These are phyloP conservation scores for Closterium sp. DNA, from an alignment of 139 green algal genomes.

Conservation along the genomic window DNA sequence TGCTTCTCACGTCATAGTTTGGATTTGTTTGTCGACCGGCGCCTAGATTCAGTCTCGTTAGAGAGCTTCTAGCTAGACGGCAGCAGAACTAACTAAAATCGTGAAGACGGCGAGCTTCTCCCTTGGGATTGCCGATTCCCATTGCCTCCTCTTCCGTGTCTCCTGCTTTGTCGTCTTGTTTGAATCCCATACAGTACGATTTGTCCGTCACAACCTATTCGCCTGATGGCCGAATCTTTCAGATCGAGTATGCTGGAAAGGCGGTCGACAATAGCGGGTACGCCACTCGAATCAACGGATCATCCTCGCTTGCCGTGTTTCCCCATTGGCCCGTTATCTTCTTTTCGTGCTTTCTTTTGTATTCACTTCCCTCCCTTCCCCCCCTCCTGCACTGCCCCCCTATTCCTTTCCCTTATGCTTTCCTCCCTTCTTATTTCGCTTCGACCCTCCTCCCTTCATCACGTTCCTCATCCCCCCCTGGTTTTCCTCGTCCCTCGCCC, in stretches of 20 bases:
- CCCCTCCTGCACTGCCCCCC: no score
- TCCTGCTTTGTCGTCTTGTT: not conserved
- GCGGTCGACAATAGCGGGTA: conserved; percentile 96
- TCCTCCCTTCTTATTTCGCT: no score
- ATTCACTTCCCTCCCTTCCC: no score
- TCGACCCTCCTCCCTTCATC: no score
- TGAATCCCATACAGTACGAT: conserved; percentile 76
- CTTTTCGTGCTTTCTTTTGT: no score
- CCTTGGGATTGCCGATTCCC: not conserved
- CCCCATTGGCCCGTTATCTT: not conserved
- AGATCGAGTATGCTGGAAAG: conserved; percentile 98
- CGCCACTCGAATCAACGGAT: not conserved
- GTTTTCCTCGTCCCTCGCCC: conserved; percentile 12
- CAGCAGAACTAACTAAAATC: no score
- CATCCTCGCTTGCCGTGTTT: no score
- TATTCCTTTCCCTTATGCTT: not conserved
- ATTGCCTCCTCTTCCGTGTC: not conserved
- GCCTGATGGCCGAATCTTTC: conserved; percentile 95
- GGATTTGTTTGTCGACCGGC: no score
- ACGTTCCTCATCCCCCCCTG: not conserved
- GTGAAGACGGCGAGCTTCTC: not conserved
- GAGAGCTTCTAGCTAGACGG: no score
- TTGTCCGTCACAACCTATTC: conserved; percentile 93
- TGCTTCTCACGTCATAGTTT: no score
- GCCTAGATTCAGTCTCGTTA: no score